These are phyloP conservation scores for Dacryopinax primogenitus DNA, from an alignment of 768 basidiomycete genomes.

Conservation along the genomic window DNA sequence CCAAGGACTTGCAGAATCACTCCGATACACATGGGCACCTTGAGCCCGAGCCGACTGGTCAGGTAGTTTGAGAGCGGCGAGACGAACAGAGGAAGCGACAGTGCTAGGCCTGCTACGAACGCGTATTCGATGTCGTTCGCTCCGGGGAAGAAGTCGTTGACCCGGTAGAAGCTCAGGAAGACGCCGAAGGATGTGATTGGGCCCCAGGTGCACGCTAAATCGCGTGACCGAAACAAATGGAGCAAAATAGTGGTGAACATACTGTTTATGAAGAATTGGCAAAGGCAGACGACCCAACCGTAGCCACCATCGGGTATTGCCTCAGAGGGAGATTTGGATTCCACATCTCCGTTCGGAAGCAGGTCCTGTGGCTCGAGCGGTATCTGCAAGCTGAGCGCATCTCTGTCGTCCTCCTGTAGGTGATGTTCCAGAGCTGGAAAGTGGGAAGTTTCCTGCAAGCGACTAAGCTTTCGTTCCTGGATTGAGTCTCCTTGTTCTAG, in stretches of 20 bases:
- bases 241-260: slow-evolving; percentile 16
- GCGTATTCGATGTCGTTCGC: slow-evolving; percentile 19
- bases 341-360: neutral
- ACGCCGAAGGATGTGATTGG: slow-evolving; percentile 25
- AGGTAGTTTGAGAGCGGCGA: slow-evolving; percentile 21
- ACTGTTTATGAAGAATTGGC: slow-evolving; percentile 21
- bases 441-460: no score
- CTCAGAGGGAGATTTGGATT: neutral
- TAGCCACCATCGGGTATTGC: slow-evolving; percentile 26
- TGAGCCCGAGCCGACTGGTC: slow-evolving; percentile 15
- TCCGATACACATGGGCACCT: slow-evolving; percentile 19
- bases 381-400: slow-evolving; percentile 8
- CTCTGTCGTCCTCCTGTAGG: neutral
- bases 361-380: neutral
- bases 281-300: slow-evolving; percentile 26
- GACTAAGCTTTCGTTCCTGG: no score
- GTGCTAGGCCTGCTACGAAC: slow-evolving; percentile 19
- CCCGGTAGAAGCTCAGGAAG: slow-evolving; percentile 15
- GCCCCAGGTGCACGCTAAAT: slow-evolving; percentile 14
- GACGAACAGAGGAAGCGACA: slow-evolving; percentile 17
- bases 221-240: neutral
- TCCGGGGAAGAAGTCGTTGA: slow-evolving; percentile 16
- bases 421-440: no score
- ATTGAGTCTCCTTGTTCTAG: no score
- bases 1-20: slow-evolving; percentile 13